Percentiles rank a stretch among this genome's conserved stretches.
Conservation (phyloP, 164 flowering plant genomes). For the Magnolia sinica region DNA sequence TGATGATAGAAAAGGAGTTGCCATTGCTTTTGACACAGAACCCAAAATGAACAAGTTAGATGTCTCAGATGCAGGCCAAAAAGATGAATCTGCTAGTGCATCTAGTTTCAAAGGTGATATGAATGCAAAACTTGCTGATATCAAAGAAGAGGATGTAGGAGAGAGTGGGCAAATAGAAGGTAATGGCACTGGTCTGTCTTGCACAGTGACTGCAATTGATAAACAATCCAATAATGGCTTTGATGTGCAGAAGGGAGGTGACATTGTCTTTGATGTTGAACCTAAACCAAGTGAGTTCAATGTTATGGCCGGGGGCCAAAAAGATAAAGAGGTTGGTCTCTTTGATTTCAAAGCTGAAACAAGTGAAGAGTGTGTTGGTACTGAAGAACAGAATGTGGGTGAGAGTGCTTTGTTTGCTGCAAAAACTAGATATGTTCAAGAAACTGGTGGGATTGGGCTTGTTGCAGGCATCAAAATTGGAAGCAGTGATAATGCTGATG, state of each 20-base stretch:
- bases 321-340: neutral
- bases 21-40: neutral
- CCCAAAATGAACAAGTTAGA: neutral
- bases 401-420: neutral
- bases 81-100: neutral
- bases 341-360: conserved; percentile 3
- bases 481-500: neutral
- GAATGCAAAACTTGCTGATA: neutral
- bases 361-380: neutral
- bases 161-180: too few species aligned
- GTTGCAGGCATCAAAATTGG: neutral
- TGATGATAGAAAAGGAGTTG: neutral
- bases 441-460: neutral
- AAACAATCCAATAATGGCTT: neutral
- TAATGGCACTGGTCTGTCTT: neutral
- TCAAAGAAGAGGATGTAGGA: neutral
- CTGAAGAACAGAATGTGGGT: neutral
- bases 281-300: neutral
- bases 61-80: neutral
- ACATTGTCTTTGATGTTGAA: neutral
- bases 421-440: neutral
- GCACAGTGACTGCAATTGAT: neutral
- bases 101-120: neutral
- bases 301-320: neutral
- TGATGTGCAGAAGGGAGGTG: neutral